Percentiles rank a stretch among this genome's conserved stretches.
These are phyloP conservation scores for Magnolia kwangsiensis DNA, from an alignment of 164 flowering plant species.

Conservation along the genomic window DNA sequence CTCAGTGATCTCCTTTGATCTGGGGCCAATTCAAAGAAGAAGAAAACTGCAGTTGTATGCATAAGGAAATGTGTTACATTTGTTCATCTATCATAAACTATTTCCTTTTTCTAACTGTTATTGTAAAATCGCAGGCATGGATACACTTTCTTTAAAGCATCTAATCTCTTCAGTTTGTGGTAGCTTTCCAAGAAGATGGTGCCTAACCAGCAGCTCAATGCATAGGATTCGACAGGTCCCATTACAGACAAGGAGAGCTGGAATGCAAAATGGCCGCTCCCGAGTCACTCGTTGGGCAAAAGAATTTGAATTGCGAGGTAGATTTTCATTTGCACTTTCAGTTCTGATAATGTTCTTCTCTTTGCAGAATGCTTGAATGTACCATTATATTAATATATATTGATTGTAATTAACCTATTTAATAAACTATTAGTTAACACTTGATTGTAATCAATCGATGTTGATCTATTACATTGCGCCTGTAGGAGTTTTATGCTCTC, in stretches of 20 bases:
- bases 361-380: no score
- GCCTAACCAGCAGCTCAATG: not conserved
- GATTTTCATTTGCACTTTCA: not conserved
- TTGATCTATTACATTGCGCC: no score
- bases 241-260: slow-evolving; percentile 7
- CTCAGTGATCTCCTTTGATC: no score
- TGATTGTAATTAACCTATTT: no score
- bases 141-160: slow-evolving; percentile 19
- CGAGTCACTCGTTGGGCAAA: slow-evolving; percentile 20
- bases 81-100: no score
- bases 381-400: no score
- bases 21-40: no score
- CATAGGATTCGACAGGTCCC: slow-evolving; percentile 9
- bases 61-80: no score
- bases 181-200: slow-evolving; percentile 8
- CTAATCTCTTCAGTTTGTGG: slow-evolving; percentile 17
- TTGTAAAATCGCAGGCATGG: slow-evolving; percentile 15
- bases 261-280: slow-evolving; percentile 8
- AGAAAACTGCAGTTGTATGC: no score
- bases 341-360: not conserved
- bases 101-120: not conserved
- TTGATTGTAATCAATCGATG: no score
- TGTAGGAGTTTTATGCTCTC: no score
- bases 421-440: no score
- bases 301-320: slow-evolving; percentile 39